Percentiles rank a stretch among this genome's conserved stretches.
phyloP scores from a whole-genome alignment of 2,329 filamentous ascomycete genomes.

The Pseudogymnoascus sp. region DNA sequence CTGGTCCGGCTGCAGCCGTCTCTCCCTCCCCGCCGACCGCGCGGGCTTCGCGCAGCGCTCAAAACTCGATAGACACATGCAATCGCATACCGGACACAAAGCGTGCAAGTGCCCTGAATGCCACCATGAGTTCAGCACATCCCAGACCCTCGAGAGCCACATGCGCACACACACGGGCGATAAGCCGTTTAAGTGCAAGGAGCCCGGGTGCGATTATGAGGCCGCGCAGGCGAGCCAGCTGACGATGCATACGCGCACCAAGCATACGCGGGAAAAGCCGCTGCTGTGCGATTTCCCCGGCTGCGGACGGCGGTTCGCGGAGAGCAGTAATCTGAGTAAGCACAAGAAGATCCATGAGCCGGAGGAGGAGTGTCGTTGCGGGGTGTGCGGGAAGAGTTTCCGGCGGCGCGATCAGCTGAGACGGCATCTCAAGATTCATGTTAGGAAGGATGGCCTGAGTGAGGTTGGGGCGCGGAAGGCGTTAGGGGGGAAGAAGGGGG shows the following conservation, averaged over 20 bases:
- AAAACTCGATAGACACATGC: conserved; percentile 58
- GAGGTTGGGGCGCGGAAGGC: not conserved
- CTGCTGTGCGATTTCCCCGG: conserved; percentile 43
- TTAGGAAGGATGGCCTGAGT: conserved; percentile 13
- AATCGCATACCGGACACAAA: conserved; percentile 57
- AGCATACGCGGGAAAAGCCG: conserved; percentile 58
- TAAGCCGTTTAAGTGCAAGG: conserved; percentile 53
- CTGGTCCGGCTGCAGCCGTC: conserved; percentile 50
- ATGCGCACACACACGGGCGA: conserved; percentile 59
- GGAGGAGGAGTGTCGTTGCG: conserved; percentile 42
- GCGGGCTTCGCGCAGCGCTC: conserved; percentile 51
- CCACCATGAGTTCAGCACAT: conserved; percentile 52
- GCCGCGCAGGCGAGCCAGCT: conserved; percentile 7
- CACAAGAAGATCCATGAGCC: conserved; percentile 55
- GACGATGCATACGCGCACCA: conserved; percentile 56
- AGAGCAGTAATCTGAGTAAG: conserved; percentile 61
- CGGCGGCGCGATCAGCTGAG: conserved; percentile 54
- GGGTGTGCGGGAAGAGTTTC: conserved; percentile 50
- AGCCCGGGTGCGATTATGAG: not conserved
- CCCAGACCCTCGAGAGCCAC: conserved; percentile 62
- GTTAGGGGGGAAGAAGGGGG: not conserved
- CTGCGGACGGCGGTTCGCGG: conserved; percentile 53
- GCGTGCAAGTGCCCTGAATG: conserved; percentile 51
- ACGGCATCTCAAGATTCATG: conserved; percentile 40
- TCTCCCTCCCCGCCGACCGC: conserved; percentile 24